Base-by-base conservation (phyloP, 2,329 filamentous ascomycete species). In the Byssochlamys sp. region DNA sequence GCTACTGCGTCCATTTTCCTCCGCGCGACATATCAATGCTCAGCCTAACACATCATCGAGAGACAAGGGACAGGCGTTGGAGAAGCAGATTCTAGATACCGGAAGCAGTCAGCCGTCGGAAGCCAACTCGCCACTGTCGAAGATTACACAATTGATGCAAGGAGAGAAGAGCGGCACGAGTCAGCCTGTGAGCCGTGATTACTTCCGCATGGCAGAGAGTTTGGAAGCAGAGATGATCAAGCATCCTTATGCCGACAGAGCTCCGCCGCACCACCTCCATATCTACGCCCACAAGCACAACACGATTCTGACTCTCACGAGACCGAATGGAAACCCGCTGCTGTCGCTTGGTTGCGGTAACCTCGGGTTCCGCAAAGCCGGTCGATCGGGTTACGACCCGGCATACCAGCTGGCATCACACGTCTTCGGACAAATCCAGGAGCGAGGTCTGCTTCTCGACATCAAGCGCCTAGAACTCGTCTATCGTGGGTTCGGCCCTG, bases 231-330 rank as follows among this genome's bases (percentile, higher is more conserved):
- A 70, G 54, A 66, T 73, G 66, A 65, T 70, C 59, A 69, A 64
- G 57, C 60, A 68, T 53, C 69, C 71, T 28, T 73, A 73, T 60
- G 64, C 66, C 62, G 71, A 72, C 57, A 67, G 67, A 39, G 60
- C 64, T 52, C 71, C 71, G 65, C 87, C 89, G 2, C 90, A 90
- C 77, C 90, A 95, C 72, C 81, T 99, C 62, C 90, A 96, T 77
- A 80, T 99, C 71, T 92, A 85, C 75, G 78, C 88, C 28, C 87
- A 89, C 72, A 95, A 90, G 77, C 94, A 96, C 82, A 99, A 99
- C 78, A 94, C 90, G 24, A 90, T 97, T 75, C 83, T 99, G 67
- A 96, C 91, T 1, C 83, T 96, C 63, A 90, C 91, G 25, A 86
- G 87, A 67, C 91, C 94, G 28, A 86, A 90, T 71, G 82, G 87